These are phyloP conservation scores for Protomyces gravidus DNA, from an alignment of 1,139 yeast genomes.

Conservation along the genomic window DNA sequence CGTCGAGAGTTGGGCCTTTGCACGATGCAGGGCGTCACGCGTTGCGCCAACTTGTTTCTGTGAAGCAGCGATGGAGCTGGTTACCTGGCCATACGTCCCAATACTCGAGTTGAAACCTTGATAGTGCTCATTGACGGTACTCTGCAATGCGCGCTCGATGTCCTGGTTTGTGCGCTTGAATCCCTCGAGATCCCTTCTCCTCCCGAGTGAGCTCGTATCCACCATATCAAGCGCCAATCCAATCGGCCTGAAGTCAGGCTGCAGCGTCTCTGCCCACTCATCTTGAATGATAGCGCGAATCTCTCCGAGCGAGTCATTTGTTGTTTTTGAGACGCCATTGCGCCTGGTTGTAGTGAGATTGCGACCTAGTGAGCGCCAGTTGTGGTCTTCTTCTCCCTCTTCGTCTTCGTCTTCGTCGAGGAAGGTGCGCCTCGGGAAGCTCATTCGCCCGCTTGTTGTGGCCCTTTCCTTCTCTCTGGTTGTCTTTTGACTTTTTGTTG, in stretches of 20 bases:
- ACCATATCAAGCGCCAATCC: conserved; percentile 76
- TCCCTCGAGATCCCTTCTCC: conserved; percentile 64
- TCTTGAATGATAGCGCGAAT: conserved; percentile 11
- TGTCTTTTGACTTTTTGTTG: too few relatives aligned
- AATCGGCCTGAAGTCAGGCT: conserved; percentile 58
- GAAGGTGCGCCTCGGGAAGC: background rate
- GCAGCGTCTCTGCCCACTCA: conserved; percentile 22
- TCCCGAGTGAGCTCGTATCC: conserved; percentile 83
- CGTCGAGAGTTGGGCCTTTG: conserved; percentile 53
- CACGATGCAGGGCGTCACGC: conserved; percentile 48
- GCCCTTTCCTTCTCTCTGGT: too few relatives aligned
- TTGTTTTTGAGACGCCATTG: conserved; percentile 17
- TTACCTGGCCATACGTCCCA: conserved; percentile 65
- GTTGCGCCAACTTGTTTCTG: conserved; percentile 54
- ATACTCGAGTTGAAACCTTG: conserved; percentile 80
- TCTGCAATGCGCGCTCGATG: conserved; percentile 57
- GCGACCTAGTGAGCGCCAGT: conserved; percentile 3
- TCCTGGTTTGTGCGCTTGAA: conserved; percentile 53
- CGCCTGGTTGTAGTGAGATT: conserved; percentile 1
- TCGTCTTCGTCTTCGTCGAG: background rate
- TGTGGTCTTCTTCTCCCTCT: conserved; percentile 1
- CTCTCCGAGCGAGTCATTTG: conserved; percentile 12
- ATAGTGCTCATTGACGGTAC: conserved; percentile 69
- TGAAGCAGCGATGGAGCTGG: conserved; percentile 54
- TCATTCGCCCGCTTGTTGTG: background rate